phyloP scores from a whole-genome alignment of 495 filamentous ascomycete species.

The Hypoxylon lenormandii region DNA sequence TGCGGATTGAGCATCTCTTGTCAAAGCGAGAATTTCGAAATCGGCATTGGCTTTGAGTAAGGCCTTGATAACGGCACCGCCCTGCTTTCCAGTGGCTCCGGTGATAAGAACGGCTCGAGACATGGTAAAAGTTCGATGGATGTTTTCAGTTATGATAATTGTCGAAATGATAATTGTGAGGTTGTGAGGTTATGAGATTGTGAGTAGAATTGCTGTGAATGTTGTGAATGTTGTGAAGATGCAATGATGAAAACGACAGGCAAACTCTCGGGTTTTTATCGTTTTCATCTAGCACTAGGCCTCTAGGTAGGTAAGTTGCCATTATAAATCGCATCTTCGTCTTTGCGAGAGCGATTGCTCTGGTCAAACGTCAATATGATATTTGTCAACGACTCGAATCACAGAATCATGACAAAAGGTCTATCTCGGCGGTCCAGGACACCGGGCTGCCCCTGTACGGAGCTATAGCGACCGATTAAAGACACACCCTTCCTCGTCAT shows the following conservation, averaged over 20 bases:
- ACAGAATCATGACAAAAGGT: slow-evolving; percentile 29
- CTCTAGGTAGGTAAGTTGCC: background rate
- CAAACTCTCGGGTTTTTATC: slow-evolving; percentile 6
- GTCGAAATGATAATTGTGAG: background rate
- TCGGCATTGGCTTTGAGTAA: slow-evolving; percentile 59
- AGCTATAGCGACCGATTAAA: slow-evolving; percentile 31
- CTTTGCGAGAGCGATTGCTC: background rate
- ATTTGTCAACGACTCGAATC: slow-evolving; percentile 3
- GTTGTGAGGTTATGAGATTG: background rate
- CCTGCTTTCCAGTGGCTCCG: slow-evolving; percentile 77
- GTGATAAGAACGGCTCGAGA: slow-evolving; percentile 66
- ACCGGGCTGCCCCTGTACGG: slow-evolving; percentile 24
- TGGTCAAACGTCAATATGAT: slow-evolving; percentile 32
- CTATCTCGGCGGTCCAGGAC: slow-evolving; percentile 14
- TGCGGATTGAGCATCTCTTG: slow-evolving; percentile 64
- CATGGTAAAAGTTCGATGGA: slow-evolving; percentile 19
- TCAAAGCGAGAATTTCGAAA: slow-evolving; percentile 73
- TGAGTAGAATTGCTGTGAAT: background rate
- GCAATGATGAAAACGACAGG: background rate
- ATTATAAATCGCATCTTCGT: background rate
- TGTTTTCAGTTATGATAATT: background rate
- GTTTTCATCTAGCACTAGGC: slow-evolving; percentile 8
- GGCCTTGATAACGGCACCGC: slow-evolving; percentile 67
- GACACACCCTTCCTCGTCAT: slow-evolving; percentile 8
- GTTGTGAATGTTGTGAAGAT: background rate